Percentiles rank a stretch among this genome's conserved stretches.
These are phyloP conservation scores for Penicillium sp. DNA, from an alignment of 2,329 filamentous ascomycete species.

Conservation along the genomic window DNA sequence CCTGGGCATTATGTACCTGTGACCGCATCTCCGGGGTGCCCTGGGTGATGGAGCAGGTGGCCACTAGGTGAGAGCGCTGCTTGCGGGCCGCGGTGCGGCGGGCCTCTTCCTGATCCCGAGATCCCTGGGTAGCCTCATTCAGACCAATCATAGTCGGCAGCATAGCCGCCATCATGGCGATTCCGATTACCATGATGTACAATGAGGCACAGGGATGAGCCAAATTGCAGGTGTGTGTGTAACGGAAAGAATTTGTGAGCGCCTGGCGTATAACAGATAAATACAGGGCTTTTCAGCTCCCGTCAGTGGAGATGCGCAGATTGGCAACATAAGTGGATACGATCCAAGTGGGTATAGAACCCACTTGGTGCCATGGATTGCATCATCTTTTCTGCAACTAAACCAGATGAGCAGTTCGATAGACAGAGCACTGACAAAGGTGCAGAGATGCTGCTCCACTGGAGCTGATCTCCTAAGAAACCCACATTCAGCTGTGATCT, in stretches of 20 bases:
- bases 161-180: slow-evolving; percentile 27
- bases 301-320: background rate
- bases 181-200: slow-evolving; percentile 24
- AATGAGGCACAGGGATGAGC: background rate
- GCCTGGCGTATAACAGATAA: slow-evolving; percentile 12
- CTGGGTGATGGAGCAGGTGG: slow-evolving; percentile 19
- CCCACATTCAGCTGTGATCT: background rate
- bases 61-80: slow-evolving; percentile 23
- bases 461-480: slow-evolving; percentile 9
- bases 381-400: slow-evolving; percentile 18
- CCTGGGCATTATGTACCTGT: slow-evolving; percentile 23
- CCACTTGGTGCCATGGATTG: slow-evolving; percentile 9
- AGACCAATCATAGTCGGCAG: slow-evolving; percentile 28
- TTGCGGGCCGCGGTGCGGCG: slow-evolving; percentile 18
- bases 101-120: slow-evolving; percentile 22
- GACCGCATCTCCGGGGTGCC: slow-evolving; percentile 19
- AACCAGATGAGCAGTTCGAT: slow-evolving; percentile 6
- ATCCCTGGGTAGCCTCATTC: slow-evolving; percentile 24
- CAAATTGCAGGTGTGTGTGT: background rate
- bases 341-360: slow-evolving; percentile 8
- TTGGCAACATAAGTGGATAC: slow-evolving; percentile 5
- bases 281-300: slow-evolving; percentile 11
- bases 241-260: background rate
- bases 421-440: slow-evolving; percentile 3
- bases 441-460: slow-evolving; percentile 1